These are phyloP conservation scores for Pseudomonodictys pantanalensis DNA, from an alignment of 495 filamentous ascomycete genomes.

Conservation along the genomic window DNA sequence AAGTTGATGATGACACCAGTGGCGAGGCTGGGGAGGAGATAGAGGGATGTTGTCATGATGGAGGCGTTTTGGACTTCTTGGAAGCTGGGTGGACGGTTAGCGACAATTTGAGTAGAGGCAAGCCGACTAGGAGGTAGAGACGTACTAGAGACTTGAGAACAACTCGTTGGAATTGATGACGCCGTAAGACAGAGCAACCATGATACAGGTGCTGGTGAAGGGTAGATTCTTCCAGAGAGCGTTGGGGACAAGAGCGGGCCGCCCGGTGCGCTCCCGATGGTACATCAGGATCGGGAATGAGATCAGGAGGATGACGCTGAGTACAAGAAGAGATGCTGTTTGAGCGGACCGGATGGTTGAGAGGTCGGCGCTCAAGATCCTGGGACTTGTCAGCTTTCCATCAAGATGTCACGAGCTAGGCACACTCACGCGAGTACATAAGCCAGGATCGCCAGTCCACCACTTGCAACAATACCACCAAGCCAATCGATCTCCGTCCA, in stretches of 20 bases:
- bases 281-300: constrained; percentile 51
- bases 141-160: constrained; percentile 47
- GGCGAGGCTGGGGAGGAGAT: constrained; percentile 31
- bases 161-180: constrained; percentile 52
- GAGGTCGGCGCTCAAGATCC: constrained; percentile 40
- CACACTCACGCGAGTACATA: constrained; percentile 33
- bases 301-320: constrained; percentile 44
- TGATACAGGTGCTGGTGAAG: constrained; percentile 52
- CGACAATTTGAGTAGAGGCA: background rate
- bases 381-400: background rate
- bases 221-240: constrained; percentile 51
- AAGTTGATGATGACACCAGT: constrained; percentile 27
- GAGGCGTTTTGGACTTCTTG: constrained; percentile 27
- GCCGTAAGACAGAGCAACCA: constrained; percentile 50
- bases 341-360: constrained; percentile 40
- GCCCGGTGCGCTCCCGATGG: constrained; percentile 42
- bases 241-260: constrained; percentile 55
- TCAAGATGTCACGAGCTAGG: background rate
- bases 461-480: constrained; percentile 45
- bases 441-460: constrained; percentile 37
- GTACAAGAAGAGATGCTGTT: constrained; percentile 45
- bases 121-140: background rate
- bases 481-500: constrained; percentile 51
- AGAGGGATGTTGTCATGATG: constrained; percentile 22
- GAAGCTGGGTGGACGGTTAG: constrained; percentile 9